Evolutionary conservation across 805 yeast genomes (phyloP), one percentile per base, ranked within the genome.

Genomic region (Grigorovia yakushimaensis): DNA sequence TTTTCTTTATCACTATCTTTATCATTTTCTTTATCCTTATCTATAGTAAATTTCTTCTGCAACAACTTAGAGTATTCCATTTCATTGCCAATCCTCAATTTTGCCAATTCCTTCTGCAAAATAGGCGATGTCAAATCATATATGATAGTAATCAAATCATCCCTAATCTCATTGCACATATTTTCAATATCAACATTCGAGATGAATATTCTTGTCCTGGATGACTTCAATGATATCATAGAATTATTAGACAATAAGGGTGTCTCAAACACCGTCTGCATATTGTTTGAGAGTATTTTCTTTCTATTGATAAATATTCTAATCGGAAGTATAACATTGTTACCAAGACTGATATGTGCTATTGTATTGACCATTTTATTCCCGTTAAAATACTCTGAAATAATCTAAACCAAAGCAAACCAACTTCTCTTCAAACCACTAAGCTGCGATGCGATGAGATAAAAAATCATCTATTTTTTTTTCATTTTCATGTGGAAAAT

Each of bases 211-310:
- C 56, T 55, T 1, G 58, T 55, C 1, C 47, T 46, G 1, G 66
- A 62, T 4, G 67, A 61, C 46, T 59, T 62, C 44, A 64, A 51
- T 19, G 62, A 51, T 1, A 64, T 54, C 2, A 64, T 61, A 4
- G 68, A 63, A 49, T 63, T 64, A 41, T 59, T 64, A 1, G 68
- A 60, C n/a, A 63, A 48, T 11, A 64, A 45, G 0, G 68, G 68
- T 4, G 67, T 61, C 27, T 64, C 64, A 41, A 64, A 60, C 4
- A 59, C 45, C 1, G 63, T 49, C 8, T 54, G 41, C 9, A 45
- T 20, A 45, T 44, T 52, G 41, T 55, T 63, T 24, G 55, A 50
- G 17, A 59, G 41, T n/a, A 63, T 35, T 43, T 58, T 57, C 42
- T 55, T 56, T 30, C 67, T 53, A 43, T 63, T 63, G 30, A 63